Conservation (phyloP, 2,329 filamentous ascomycete species). For the Exophiala viscosa region DNA sequence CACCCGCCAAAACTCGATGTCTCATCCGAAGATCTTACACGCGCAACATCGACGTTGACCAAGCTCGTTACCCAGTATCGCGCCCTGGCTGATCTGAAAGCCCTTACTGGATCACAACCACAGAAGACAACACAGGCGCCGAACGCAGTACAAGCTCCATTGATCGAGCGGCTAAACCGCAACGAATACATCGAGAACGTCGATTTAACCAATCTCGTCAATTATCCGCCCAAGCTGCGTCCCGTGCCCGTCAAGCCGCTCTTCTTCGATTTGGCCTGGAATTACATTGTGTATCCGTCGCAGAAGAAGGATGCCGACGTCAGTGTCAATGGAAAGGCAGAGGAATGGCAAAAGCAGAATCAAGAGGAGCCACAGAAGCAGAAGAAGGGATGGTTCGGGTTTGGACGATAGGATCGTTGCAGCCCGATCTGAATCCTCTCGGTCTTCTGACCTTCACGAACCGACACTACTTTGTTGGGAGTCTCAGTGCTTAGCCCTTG, state of each 20-base stretch:
- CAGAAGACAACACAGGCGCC: not conserved
- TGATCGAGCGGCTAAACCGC: constrained; percentile 70
- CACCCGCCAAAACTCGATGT: constrained; percentile 66
- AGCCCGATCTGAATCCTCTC: not conserved
- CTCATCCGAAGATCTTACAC: constrained; percentile 54
- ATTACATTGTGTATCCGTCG: constrained; percentile 89
- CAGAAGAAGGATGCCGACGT: constrained; percentile 34
- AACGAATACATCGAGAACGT: constrained; percentile 65
- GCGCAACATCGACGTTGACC: constrained; percentile 60
- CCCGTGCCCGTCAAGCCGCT: constrained; percentile 88
- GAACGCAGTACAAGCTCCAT: constrained; percentile 41
- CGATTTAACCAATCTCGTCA: constrained; percentile 75
- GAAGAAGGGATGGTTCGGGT: constrained; percentile 76
- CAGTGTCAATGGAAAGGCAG: constrained; percentile 30
- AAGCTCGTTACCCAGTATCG: constrained; percentile 75
- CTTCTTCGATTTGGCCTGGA: constrained; percentile 95
- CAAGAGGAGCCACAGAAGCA: constrained; percentile 43
- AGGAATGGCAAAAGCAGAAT: constrained; percentile 29
- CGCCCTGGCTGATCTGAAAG: constrained; percentile 78
- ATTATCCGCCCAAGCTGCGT: constrained; percentile 79
- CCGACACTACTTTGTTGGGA: no score
- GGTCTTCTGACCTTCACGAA: no score
- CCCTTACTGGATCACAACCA: not conserved
- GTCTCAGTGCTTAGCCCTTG: no score
- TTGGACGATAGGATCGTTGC: constrained; percentile 43